Evolutionary conservation across 768 basidiomycete genomes (phyloP).

Genomic region (Solioccasus polychromus): DNA sequence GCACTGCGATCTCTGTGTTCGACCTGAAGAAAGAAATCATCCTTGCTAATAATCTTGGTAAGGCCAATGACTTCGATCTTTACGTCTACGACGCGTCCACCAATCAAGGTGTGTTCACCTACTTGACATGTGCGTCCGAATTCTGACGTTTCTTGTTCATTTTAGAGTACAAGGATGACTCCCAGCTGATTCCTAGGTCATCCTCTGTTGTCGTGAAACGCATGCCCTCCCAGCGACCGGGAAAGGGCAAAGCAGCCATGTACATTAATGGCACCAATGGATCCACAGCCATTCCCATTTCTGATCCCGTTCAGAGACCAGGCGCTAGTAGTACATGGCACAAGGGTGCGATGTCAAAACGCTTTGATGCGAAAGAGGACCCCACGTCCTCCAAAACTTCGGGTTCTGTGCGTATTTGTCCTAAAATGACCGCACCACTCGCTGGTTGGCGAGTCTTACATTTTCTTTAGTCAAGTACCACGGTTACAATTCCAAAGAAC

Average conservation of each 20-base stretch:
- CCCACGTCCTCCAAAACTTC: slow-evolving; percentile 21
- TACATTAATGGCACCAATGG: slow-evolving; percentile 57
- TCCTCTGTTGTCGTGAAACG: slow-evolving; percentile 94
- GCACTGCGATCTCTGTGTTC: slow-evolving; percentile 98
- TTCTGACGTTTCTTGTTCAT: not conserved
- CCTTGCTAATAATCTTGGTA: slow-evolving; percentile 91
- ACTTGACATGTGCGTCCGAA: not conserved
- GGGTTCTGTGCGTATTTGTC: slow-evolving; percentile 32
- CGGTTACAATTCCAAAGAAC: slow-evolving; percentile 34
- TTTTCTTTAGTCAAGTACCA: slow-evolving; percentile 35
- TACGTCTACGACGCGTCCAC: slow-evolving; percentile 79
- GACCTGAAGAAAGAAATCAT: slow-evolving; percentile 99
- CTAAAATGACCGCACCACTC: slow-evolving; percentile 22
- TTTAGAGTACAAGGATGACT: slow-evolving; percentile 89
- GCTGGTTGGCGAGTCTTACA: slow-evolving; percentile 25
- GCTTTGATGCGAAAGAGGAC: slow-evolving; percentile 88
- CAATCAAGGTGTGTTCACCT: slow-evolving; percentile 70
- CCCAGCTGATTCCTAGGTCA: slow-evolving; percentile 87
- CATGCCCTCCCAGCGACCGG: slow-evolving; percentile 75
- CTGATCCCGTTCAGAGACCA: slow-evolving; percentile 43
- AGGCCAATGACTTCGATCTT: slow-evolving; percentile 96
- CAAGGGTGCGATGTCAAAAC: slow-evolving; percentile 77
- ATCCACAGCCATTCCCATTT: slow-evolving; percentile 40
- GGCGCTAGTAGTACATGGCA: slow-evolving; percentile 52
- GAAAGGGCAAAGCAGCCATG: slow-evolving; percentile 78